These are phyloP conservation scores for Zychaea mexicana DNA, from an alignment of 371 early-diverging fungal species.

Conservation along the genomic window DNA sequence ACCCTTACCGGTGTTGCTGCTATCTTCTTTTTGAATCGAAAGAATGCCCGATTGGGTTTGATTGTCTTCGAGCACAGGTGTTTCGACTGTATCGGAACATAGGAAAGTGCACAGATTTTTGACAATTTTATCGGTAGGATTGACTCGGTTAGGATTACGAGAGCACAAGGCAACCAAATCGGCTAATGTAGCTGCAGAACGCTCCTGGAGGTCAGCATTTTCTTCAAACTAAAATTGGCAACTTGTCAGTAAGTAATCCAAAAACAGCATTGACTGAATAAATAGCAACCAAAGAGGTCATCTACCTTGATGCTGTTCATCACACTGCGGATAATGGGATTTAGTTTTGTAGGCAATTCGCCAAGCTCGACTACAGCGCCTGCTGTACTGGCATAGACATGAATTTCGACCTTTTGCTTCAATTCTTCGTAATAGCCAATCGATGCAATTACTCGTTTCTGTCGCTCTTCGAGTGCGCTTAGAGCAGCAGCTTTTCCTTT, in stretches of 20 bases:
- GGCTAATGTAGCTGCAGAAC: slow-evolving; percentile 61
- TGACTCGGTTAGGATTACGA: slow-evolving; percentile 40
- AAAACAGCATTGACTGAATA: neutral
- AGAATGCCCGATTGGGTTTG: slow-evolving; percentile 62
- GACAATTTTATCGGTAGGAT: slow-evolving; percentile 84
- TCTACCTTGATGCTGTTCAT: slow-evolving; percentile 84
- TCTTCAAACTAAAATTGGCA: slow-evolving; percentile 68
- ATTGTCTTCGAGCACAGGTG: slow-evolving; percentile 69
- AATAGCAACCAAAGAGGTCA: too few relatives aligned
- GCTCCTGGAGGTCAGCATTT: slow-evolving; percentile 68
- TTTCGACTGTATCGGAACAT: slow-evolving; percentile 79
- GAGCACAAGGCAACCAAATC: slow-evolving; percentile 60
- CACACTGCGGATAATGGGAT: slow-evolving; percentile 82
- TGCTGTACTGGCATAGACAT: slow-evolving; percentile 78
- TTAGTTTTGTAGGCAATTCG: slow-evolving; percentile 80
- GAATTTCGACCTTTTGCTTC: slow-evolving; percentile 70
- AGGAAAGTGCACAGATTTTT: slow-evolving; percentile 85
- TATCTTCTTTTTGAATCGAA: slow-evolving; percentile 58
- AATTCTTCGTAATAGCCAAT: slow-evolving; percentile 67
- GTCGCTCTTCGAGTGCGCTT: slow-evolving; percentile 58
- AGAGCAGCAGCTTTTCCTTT: slow-evolving; percentile 41
- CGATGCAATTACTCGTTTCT: slow-evolving; percentile 63
- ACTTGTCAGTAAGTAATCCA: too few relatives aligned
- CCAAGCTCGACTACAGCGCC: slow-evolving; percentile 84
- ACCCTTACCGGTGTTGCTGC: slow-evolving; percentile 8